Base-by-base conservation (phyloP, 2,329 filamentous ascomycete genomes). In the Colletotrichum lentis region DNA sequence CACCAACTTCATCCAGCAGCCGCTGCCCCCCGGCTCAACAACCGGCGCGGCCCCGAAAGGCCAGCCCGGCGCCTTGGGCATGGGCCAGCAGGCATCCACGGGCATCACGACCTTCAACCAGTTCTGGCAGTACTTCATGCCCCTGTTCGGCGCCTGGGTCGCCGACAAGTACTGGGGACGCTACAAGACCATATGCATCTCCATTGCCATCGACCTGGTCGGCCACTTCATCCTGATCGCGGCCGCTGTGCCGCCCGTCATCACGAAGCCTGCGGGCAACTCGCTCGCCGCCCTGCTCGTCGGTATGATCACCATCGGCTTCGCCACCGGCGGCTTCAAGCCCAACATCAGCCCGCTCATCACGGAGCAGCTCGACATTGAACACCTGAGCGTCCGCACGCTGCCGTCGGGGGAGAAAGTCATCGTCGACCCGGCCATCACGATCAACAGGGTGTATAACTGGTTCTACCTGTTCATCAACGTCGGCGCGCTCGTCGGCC, bases 301-400 rank as follows among this genome's bases (percentile, higher is more conserved):
- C 74, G 90, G 88, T 10, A 78, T 84, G 61, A 72, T 84, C 41
- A 70, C 78, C 62, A 80, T 84, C 60, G 82, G 82, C 24, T 76
- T 92, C 14, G 91, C 91, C 46, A 92, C 90, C 1, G 91, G 91
- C 69, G 90, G 90, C 67, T 92, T 93, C 83, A 93, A 93, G 80
- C 79, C 89, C 49, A 94, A 93, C 72, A 87, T 93, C 61, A 87
- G 86, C 20, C 88, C 88, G 1, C 79, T 91, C 27, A 88, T 91
- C 69, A 87, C 88, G 22, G 89, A 92, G 73, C 89, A 91, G 75
- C 85, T 89, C 67, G 82, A 81, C 12, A 82, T 86, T 27, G 83
- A 85, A n/a, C 83, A 82, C 67, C 80, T 86, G 62, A 81, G 82
- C 43, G 81, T 90, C 61, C 80, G 82, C 68, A 86, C 82, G 3